Conservation (phyloP, 176 grass and related monocot genomes). For the Typha latifolia region DNA sequence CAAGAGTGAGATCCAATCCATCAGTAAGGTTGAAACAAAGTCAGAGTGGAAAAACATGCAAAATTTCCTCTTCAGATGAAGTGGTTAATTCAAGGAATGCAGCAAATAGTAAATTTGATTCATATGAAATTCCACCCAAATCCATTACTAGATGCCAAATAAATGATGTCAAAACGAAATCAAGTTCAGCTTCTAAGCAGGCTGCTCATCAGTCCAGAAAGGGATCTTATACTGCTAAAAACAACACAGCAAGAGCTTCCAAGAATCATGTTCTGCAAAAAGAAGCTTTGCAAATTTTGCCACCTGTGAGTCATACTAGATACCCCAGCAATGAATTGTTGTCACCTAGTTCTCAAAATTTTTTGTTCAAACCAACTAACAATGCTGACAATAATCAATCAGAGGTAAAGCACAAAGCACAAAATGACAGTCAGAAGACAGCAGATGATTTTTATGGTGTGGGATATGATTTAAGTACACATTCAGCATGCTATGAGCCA, state of each 20-base stretch:
- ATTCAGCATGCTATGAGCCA: conserved; percentile 13
- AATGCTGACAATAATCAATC: conserved; percentile 6
- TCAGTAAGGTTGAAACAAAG: conserved; percentile 27
- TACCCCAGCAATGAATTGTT: conserved; percentile 12
- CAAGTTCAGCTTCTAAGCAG: conserved; percentile 24
- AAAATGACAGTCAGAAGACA: conserved; percentile 11
- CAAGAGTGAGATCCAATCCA: conserved; percentile 15
- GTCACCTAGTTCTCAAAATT: conserved; percentile 21
- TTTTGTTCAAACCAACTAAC: conserved; percentile 9
- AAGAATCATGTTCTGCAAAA: conserved; percentile 30
- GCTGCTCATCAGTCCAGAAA: conserved; percentile 15
- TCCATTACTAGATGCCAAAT: conserved; percentile 13
- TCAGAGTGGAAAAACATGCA: conserved; percentile 12
- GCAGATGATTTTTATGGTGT: neutral
- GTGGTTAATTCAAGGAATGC: conserved; percentile 6
- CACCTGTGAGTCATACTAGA: conserved; percentile 6
- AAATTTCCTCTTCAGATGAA: neutral
- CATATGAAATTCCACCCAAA: conserved; percentile 13
- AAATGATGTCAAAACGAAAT: conserved; percentile 22
- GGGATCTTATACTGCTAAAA: conserved; percentile 16
- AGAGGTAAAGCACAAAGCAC: conserved; percentile 2
- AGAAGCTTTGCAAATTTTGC: conserved; percentile 17
- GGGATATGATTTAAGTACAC: conserved; percentile 8
- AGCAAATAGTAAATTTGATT: conserved; percentile 3
- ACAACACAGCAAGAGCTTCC: neutral